Evolutionary conservation across 495 filamentous ascomycete species (phyloP).

Genomic region (Aspergillus nidulans): DNA sequence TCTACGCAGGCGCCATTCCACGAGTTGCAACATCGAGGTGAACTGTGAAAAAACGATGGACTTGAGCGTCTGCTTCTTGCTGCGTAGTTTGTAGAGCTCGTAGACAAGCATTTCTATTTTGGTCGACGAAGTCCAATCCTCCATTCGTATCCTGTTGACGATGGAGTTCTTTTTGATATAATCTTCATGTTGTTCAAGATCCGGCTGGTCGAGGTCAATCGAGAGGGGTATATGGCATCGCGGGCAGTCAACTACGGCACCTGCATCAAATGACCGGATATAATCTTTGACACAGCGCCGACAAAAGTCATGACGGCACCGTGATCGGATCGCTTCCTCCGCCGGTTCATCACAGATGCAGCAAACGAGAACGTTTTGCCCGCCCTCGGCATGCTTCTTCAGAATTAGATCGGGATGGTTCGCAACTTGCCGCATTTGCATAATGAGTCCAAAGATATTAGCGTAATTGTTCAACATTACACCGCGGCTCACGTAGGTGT

Average conservation of each 20-base stretch:
- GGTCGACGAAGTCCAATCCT: conserved; percentile 93
- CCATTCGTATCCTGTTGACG: conserved; percentile 96
- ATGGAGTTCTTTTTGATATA: conserved; percentile 88
- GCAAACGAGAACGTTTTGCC: conserved; percentile 88
- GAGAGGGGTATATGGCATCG: conserved; percentile 83
- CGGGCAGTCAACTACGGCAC: conserved; percentile 71
- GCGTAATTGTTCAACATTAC: conserved; percentile 97
- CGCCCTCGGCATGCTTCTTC: conserved; percentile 76
- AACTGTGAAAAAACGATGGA: conserved; percentile 75
- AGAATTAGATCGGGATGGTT: conserved; percentile 93
- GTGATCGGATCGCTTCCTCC: conserved; percentile 87
- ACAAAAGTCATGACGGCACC: conserved; percentile 94
- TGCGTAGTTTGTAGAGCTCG: conserved; percentile 82
- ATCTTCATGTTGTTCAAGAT: conserved; percentile 82
- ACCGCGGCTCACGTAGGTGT: conserved; percentile 90
- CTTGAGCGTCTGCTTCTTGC: conserved; percentile 86
- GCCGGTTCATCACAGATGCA: conserved; percentile 92
- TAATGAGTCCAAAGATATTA: conserved; percentile 76
- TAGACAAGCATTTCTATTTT: conserved; percentile 97
- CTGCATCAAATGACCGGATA: conserved; percentile 62
- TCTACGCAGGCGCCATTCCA: conserved; percentile 92
- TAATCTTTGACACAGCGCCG: conserved; percentile 84
- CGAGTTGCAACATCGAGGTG: conserved; percentile 68
- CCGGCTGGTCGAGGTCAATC: conserved; percentile 90
- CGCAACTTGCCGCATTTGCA: conserved; percentile 95